Evolutionary conservation across 139 green algal genomes (phyloP).

Genomic region (Spirogloea muscicola): DNA sequence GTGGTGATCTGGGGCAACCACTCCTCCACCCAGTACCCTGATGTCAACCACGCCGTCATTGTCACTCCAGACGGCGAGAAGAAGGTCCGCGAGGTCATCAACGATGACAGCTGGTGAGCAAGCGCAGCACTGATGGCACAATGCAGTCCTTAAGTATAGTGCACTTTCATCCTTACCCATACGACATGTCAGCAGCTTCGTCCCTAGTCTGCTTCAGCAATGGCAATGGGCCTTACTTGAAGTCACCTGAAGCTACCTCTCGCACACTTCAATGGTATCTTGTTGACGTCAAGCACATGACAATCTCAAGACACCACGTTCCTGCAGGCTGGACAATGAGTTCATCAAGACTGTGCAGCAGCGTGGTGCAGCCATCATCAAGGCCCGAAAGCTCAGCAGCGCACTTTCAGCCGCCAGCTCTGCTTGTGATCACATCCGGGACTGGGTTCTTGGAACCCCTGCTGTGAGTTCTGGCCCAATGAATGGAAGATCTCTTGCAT

Average conservation of each 20-base stretch:
- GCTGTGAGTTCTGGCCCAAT: no score
- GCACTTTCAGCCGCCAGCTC: conserved; percentile 83
- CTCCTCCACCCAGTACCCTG: conserved; percentile 85
- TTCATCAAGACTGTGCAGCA: conserved; percentile 89
- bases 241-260: no score
- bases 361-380: conserved; percentile 89
- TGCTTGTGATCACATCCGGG: conserved; percentile 83
- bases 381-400: conserved; percentile 74
- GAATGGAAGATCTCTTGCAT: no score
- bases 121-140: no score
- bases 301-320: no score
- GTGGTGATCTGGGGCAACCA: conserved; percentile 98
- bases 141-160: no score
- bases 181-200: no score
- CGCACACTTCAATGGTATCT: no score
- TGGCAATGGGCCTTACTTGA: no score
- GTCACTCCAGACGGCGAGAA: conserved; percentile 55
- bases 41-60: conserved; percentile 86
- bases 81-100: conserved; percentile 60
- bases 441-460: conserved; percentile 84
- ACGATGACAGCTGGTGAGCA: conserved; percentile 51
- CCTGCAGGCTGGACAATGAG: conserved; percentile 72
- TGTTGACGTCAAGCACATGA: no score
- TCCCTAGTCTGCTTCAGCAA: no score
- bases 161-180: no score